A percentile compares a stretch with the other conserved stretches of the same genome.
These are phyloP conservation scores for Pisolithus marmoratus DNA, from an alignment of 768 basidiomycete genomes.

Conservation along the genomic window DNA sequence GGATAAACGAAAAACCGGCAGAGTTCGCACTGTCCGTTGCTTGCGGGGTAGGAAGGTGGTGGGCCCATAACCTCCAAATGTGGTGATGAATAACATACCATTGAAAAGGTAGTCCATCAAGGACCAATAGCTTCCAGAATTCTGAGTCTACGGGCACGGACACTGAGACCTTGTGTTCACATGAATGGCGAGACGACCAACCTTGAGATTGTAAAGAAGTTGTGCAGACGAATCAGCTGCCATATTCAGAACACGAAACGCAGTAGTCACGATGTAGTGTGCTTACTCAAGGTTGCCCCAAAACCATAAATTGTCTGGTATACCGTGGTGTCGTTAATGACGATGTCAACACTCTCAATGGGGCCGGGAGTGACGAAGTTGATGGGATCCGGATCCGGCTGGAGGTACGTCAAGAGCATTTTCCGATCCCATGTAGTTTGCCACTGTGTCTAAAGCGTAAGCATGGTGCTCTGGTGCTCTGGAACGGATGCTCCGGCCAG, in stretches of 20 bases:
- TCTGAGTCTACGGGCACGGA: constrained; percentile 34
- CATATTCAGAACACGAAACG: constrained; percentile 4
- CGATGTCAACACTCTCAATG: constrained; percentile 56
- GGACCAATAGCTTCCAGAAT: constrained; percentile 52
- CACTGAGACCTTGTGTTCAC: neutral
- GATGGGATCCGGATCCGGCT: constrained; percentile 24
- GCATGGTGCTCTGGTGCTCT: neutral
- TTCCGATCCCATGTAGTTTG: constrained; percentile 41
- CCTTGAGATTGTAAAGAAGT: constrained; percentile 61
- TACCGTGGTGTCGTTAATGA: constrained; percentile 46
- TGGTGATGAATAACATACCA: constrained; percentile 8
- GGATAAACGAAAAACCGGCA: constrained; percentile 65
- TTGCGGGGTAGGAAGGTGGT: constrained; percentile 7
- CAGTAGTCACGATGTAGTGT: neutral
- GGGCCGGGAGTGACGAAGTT: constrained; percentile 41
- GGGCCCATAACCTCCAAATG: too few relatives aligned
- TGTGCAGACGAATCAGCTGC: constrained; percentile 69
- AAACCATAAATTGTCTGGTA: constrained; percentile 65
- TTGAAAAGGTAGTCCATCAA: constrained; percentile 57
- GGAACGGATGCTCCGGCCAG: constrained; percentile 1
- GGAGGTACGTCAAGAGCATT: constrained; percentile 26
- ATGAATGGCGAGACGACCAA: constrained; percentile 12
- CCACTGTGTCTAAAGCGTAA: constrained; percentile 35
- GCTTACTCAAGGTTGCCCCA: constrained; percentile 58
- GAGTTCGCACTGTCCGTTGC: constrained; percentile 54